Evolutionary conservation across 306 rosid genomes (phyloP).

Genomic region (Vigna radiata): DNA sequence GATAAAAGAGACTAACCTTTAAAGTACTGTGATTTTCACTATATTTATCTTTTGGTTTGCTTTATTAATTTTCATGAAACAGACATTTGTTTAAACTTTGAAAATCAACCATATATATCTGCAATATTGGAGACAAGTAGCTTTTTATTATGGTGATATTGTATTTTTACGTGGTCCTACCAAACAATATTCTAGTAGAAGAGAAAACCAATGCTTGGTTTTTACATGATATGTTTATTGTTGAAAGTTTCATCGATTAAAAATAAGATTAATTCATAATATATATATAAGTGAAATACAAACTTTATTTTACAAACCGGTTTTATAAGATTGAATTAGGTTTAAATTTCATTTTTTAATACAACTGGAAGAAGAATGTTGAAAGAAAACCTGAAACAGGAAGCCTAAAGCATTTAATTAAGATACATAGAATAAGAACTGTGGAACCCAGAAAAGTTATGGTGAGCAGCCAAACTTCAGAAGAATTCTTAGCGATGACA

Average conservation of each 20-base stretch:
- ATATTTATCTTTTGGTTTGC: background rate
- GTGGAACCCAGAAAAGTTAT: conserved; percentile 45
- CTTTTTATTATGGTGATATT: background rate
- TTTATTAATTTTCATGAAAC: conserved; percentile 12
- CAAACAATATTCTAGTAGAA: background rate
- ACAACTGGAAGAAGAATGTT: conserved; percentile 7
- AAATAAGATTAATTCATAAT: too few species aligned
- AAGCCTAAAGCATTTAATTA: background rate
- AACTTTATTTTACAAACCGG: too few species aligned
- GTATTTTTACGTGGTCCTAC: background rate
- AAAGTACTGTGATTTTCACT: conserved; percentile 22
- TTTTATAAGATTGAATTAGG: too few species aligned
- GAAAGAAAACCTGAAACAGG: conserved; percentile 35
- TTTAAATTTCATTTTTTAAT: too few species aligned
- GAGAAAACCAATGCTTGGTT: conserved; percentile 8
- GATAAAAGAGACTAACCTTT: background rate
- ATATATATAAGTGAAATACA: too few species aligned
- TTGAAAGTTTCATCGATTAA: too few species aligned
- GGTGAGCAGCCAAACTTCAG: background rate
- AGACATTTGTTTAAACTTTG: conserved; percentile 23
- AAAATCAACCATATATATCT: conserved; percentile 42
- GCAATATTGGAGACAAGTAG: background rate
- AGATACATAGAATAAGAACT: conserved; percentile 34
- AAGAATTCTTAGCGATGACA: conserved; percentile 35
- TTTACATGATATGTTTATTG: background rate